Percentiles rank a stretch among this genome's conserved stretches.
Conservation (phyloP, 768 basidiomycete species). For the Lactarius pseudohatsudake region DNA sequence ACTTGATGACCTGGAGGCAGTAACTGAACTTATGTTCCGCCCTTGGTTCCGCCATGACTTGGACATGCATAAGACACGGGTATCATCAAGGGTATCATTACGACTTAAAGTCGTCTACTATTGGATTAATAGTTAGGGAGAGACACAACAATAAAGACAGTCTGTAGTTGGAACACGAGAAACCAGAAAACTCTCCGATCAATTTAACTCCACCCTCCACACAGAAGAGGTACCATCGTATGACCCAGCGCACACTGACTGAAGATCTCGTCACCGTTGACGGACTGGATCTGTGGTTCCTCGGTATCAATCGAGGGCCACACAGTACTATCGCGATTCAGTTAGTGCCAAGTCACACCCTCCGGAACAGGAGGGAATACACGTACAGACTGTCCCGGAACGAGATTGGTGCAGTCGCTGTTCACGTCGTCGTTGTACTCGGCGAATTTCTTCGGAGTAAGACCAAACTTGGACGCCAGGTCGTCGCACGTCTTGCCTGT, state of each 20-base stretch:
- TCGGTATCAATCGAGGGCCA: slow-evolving; percentile 8
- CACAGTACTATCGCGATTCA: slow-evolving; percentile 15
- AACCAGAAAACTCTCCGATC: not conserved
- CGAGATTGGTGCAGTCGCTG: slow-evolving; percentile 10
- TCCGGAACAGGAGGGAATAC: no score
- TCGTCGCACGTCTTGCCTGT: slow-evolving; percentile 1
- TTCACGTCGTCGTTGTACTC: slow-evolving; percentile 20
- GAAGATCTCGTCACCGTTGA: not conserved
- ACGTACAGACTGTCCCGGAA: slow-evolving; percentile 13
- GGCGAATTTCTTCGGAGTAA: not conserved
- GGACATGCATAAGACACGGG: no score
- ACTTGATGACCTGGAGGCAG: no score
- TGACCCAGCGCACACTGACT: not conserved
- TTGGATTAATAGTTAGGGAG: no score
- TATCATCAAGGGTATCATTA: no score
- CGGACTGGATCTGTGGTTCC: not conserved
- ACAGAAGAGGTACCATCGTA: not conserved
- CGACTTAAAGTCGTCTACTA: not conserved
- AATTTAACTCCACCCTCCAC: not conserved
- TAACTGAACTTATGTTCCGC: no score
- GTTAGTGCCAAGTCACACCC: not conserved
- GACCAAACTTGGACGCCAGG: not conserved
- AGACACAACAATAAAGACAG: not conserved
- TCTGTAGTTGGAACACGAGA: not conserved
- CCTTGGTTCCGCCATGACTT: no score